Conservation (phyloP, 176 grass and related monocot species). For the Hsuehochloa calcarea region DNA sequence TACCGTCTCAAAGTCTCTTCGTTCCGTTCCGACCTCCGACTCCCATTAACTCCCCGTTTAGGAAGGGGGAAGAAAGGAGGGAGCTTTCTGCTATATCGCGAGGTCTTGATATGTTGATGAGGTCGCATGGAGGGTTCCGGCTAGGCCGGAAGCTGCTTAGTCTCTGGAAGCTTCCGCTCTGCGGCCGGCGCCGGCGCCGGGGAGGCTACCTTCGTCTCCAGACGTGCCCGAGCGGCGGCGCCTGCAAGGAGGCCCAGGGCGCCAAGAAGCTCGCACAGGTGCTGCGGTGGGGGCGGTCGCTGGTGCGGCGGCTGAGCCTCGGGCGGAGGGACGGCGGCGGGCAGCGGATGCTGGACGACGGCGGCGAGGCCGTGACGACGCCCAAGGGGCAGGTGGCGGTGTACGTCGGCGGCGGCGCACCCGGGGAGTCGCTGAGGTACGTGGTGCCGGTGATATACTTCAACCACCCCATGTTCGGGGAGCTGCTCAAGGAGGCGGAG, state of each 20-base stretch:
- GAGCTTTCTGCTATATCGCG: background rate
- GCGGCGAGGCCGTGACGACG: conserved; percentile 8
- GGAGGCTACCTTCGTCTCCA: conserved; percentile 26
- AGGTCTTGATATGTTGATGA: conserved; percentile 31
- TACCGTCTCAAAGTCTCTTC: background rate
- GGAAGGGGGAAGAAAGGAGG: background rate
- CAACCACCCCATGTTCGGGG: conserved; percentile 91
- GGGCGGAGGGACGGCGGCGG: conserved; percentile 4
- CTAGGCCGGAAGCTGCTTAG: conserved; percentile 69
- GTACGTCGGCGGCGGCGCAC: conserved; percentile 58
- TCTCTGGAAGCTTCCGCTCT: conserved; percentile 44
- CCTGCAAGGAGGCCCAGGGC: background rate
- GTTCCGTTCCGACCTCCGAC: conserved; percentile 7
- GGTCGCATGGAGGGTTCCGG: conserved; percentile 61
- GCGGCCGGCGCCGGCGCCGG: conserved; percentile 24
- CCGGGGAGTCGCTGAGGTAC: conserved; percentile 50
- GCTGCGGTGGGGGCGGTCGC: conserved; percentile 52
- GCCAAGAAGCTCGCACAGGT: conserved; percentile 40
- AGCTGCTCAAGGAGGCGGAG: conserved; percentile 85
- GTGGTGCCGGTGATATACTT: conserved; percentile 92
- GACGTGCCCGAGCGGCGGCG: background rate
- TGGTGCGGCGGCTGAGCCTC: conserved; percentile 41
- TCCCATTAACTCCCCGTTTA: background rate
- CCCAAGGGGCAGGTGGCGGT: conserved; percentile 94
- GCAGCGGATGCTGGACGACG: background rate